phyloP scores from a whole-genome alignment of 352 stramenopile genomes.

The Phytophthora tentaculata region DNA sequence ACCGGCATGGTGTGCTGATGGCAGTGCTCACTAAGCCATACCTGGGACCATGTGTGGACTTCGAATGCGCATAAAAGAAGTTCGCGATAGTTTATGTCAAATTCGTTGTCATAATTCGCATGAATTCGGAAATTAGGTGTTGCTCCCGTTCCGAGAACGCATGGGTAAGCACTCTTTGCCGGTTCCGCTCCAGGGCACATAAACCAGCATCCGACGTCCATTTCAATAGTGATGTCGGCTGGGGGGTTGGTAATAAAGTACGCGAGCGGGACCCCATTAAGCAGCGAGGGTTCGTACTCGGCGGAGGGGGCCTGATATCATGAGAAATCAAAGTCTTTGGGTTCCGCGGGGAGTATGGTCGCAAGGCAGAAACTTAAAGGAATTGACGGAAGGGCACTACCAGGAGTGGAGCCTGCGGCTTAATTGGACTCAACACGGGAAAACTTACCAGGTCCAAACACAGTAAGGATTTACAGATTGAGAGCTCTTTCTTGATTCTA shows the following conservation, averaged over 20 bases:
- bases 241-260: not conserved
- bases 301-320: no score
- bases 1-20: not conserved
- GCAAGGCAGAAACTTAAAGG: constrained; percentile 18
- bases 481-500: no score
- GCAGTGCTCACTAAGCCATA: not conserved
- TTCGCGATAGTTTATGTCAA: not conserved
- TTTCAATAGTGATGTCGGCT: not conserved
- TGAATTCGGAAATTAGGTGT: not conserved
- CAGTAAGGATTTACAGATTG: no score
- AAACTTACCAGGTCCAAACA: constrained; percentile 13
- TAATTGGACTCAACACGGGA: constrained; percentile 19
- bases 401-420: constrained; percentile 16
- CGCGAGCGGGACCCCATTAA: not conserved
- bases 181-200: not conserved
- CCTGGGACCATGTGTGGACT: no score
- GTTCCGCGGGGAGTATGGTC: constrained; percentile 8
- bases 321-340: no score
- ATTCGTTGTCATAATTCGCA: not conserved
- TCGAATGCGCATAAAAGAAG: not conserved
- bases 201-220: not conserved
- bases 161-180: not conserved
- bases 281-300: no score
- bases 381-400: constrained; percentile 17
- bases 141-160: not conserved